These are phyloP conservation scores for Neurospora tetraspora DNA, from an alignment of 495 filamentous ascomycete species.

Conservation along the genomic window DNA sequence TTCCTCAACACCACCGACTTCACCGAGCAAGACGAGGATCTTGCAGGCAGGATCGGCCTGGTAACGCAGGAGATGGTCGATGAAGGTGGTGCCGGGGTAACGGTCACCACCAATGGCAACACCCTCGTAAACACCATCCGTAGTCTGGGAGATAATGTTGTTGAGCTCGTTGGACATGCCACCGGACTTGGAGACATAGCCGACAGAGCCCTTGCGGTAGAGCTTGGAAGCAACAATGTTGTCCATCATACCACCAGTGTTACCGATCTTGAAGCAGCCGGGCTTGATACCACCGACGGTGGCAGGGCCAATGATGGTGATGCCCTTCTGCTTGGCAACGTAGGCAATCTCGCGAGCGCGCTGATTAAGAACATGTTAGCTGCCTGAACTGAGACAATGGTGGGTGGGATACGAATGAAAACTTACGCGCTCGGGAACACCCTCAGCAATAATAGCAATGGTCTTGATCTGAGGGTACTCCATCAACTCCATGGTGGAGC, in stretches of 20 bases:
- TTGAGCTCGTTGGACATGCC: conserved; percentile 99
- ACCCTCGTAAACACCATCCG: conserved; percentile 97
- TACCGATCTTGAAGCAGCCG: conserved; percentile 98
- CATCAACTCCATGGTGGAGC: conserved; percentile 97
- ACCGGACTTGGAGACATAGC: conserved; percentile 98
- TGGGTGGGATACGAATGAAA: not conserved
- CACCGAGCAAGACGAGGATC: conserved; percentile 89
- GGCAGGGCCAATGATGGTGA: conserved; percentile 97
- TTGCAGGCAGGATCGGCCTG: conserved; percentile 94
- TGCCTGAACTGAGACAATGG: not conserved
- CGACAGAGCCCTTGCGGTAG: conserved; percentile 96
- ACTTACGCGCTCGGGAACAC: conserved; percentile 93
- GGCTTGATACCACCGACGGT: conserved; percentile 99
- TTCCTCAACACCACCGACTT: conserved; percentile 98
- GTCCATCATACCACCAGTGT: conserved; percentile 99
- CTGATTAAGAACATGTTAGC: conserved; percentile 25
- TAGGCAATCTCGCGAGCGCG: conserved; percentile 96
- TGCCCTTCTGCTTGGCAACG: conserved; percentile 91
- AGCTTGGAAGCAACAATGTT: conserved; percentile 99
- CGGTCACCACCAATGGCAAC: conserved; percentile 98
- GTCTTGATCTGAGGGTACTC: conserved; percentile 91
- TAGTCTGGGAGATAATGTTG: conserved; percentile 94
- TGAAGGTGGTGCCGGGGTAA: conserved; percentile 98
- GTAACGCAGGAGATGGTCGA: conserved; percentile 93
- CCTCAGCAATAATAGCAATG: conserved; percentile 98